Base-by-base conservation (phyloP, 768 basidiomycete species). In the Tubosaeta sp. region DNA sequence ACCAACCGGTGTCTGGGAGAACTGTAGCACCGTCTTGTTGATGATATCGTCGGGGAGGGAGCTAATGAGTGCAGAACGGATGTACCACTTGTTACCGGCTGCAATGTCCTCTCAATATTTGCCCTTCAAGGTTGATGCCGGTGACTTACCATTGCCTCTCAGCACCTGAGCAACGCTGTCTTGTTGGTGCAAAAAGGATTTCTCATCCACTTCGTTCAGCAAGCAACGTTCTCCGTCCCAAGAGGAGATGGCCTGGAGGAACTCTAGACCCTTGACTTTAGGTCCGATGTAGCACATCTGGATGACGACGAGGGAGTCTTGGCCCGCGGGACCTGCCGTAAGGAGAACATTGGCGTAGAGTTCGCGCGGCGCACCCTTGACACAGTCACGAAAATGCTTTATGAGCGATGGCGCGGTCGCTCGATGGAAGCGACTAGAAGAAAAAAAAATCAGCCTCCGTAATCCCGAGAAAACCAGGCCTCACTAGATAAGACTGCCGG, bases 401-500 rank as follows among this genome's bases (percentile, higher is more conserved):
- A 96, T 83, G 40, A 95, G 80, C 5, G 89, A 91, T 4, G 90
- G 84, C 0, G 94, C 86, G 0, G 91, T 94, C n/a, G 83, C 79
- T 43, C 77, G 80, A 66, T 90, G 84, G 72, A 95, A 96, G 32
- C 90, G 87, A 68, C 92, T 94, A 19, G 10, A 7, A 54, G 44
- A 56, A 49, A 24, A 31, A 25, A 52, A 29, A 30, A 57, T 58
- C 31, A 59, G 27, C 38, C 29, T 18, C 1, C 18, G 18, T 19
- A 11, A 38, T 25, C 3, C 21, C 21, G 16, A 41, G 22, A 24
- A 6, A 22, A 14, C 25, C 2, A 42, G 29, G 25, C 22, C 89
- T 61, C 59, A 92, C 92, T 92, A 95, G 56, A 96, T 85, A 38
- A 95, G 75, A 64, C 93, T 95, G 3, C 94, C 94, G 10, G 94